Conservation (phyloP, 2,329 filamentous ascomycete species). For the Aspergillus aculeatinus region DNA sequence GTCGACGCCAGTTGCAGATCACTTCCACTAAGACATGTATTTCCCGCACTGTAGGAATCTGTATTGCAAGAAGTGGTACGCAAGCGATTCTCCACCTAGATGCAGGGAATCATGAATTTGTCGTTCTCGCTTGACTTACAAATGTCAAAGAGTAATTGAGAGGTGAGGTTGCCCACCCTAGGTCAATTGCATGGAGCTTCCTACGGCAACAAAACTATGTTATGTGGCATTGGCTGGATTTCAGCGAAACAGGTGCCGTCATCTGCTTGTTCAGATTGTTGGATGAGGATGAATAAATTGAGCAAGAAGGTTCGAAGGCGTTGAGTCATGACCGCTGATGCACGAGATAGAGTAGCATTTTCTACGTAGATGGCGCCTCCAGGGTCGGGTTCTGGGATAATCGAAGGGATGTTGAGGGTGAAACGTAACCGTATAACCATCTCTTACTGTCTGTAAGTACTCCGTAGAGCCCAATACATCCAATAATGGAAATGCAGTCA, state of each 20-base stretch:
- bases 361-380: background rate
- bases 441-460: slow-evolving; percentile 24
- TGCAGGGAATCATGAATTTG: background rate
- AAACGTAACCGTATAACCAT: slow-evolving; percentile 39
- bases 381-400: background rate
- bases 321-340: background rate
- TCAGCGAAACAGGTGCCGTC: too few species aligned
- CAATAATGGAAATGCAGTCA: slow-evolving; percentile 31
- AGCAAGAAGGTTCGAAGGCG: background rate
- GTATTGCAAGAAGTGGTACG: background rate
- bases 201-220: too few species aligned
- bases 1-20: background rate
- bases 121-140: too few species aligned
- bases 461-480: slow-evolving; percentile 24
- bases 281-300: too few species aligned
- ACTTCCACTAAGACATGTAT: background rate
- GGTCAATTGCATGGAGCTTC: background rate
- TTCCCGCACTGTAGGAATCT: background rate
- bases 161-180: background rate
- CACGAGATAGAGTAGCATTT: background rate
- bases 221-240: too few species aligned
- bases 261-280: background rate
- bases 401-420: slow-evolving; percentile 34
- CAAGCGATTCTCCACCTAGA: background rate
- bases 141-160: too few species aligned